Evolutionary conservation across 2,329 filamentous ascomycete species (phyloP).

Genomic region (Monosporascus sp.): DNA sequence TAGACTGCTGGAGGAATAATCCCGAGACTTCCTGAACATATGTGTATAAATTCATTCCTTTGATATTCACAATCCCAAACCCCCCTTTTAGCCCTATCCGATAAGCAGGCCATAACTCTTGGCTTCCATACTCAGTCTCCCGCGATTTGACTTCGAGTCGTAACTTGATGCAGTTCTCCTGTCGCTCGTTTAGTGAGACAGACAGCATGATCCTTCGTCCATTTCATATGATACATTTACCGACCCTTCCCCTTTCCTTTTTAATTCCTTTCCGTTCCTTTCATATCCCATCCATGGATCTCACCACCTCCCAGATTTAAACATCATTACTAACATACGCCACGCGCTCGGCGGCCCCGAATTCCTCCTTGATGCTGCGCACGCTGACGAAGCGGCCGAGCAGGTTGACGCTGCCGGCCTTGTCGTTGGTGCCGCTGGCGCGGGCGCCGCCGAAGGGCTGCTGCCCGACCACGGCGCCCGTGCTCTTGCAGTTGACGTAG

Average conservation of each 20-base stretch:
- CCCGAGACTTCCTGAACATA: no score
- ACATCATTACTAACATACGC: constrained; percentile 67
- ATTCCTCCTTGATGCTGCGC: constrained; percentile 71
- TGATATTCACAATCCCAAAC: no score
- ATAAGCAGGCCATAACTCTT: no score
- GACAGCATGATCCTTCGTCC: no score
- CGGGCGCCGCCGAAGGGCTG: constrained; percentile 66
- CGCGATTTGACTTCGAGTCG: no score
- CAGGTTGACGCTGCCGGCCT: constrained; percentile 61
- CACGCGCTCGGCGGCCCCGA: constrained; percentile 56
- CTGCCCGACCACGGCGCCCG: constrained; percentile 66
- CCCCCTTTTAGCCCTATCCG: no score
- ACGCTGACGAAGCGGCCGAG: constrained; percentile 62
- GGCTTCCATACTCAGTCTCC: no score
- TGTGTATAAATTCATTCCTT: no score
- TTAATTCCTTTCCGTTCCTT: no score
- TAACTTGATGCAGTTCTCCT: no score
- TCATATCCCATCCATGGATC: not conserved
- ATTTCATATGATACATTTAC: not conserved
- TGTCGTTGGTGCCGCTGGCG: constrained; percentile 67
- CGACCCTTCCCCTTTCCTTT: not conserved
- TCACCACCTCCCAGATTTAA: constrained; percentile 21
- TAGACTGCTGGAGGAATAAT: no score
- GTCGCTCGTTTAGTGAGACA: no score
- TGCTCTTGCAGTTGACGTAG: constrained; percentile 81